Percentiles rank a stretch among this genome's conserved stretches.
phyloP scores from a whole-genome alignment of 1,284 basidiomycete genomes.

The Ustilago loliicola region DNA sequence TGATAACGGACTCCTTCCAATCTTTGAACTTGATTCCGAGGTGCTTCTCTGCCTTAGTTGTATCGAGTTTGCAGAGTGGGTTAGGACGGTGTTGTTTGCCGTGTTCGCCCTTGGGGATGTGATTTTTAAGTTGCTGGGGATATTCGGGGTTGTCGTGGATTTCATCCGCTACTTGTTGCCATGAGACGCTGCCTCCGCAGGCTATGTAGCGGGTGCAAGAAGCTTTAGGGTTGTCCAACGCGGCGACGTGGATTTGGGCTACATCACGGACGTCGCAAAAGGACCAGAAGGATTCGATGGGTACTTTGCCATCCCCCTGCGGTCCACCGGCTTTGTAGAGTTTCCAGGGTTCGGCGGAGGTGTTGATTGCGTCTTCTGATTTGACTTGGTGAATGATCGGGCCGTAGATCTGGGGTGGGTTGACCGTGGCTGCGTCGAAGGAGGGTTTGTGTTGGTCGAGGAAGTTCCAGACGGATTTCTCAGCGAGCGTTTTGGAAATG shows the following conservation, averaged over 20 bases:
- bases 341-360: conserved; percentile 38
- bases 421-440: conserved; percentile 53
- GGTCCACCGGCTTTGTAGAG: conserved; percentile 50
- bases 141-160: conserved; percentile 47
- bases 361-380: conserved; percentile 45
- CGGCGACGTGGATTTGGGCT: conserved; percentile 37
- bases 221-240: conserved; percentile 34
- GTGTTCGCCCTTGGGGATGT: conserved; percentile 39
- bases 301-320: conserved; percentile 40
- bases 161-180: conserved; percentile 50
- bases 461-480: conserved; percentile 69
- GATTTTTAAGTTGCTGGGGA: conserved; percentile 35
- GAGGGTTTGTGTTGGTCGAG: conserved; percentile 61
- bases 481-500: conserved; percentile 70
- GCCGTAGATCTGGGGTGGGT: conserved; percentile 59
- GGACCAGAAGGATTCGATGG: conserved; percentile 28
- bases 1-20: conserved; percentile 51
- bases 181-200: conserved; percentile 34
- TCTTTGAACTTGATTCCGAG: conserved; percentile 48
- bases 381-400: conserved; percentile 52
- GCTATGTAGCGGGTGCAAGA: conserved; percentile 33
- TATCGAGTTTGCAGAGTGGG: conserved; percentile 37
- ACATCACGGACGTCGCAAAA: conserved; percentile 54
- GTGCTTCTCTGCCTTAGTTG: conserved; percentile 25
- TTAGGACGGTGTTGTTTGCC: conserved; percentile 29